These are phyloP conservation scores for Marvania coccoides DNA, from an alignment of 139 green algal genomes.

Conservation along the genomic window DNA sequence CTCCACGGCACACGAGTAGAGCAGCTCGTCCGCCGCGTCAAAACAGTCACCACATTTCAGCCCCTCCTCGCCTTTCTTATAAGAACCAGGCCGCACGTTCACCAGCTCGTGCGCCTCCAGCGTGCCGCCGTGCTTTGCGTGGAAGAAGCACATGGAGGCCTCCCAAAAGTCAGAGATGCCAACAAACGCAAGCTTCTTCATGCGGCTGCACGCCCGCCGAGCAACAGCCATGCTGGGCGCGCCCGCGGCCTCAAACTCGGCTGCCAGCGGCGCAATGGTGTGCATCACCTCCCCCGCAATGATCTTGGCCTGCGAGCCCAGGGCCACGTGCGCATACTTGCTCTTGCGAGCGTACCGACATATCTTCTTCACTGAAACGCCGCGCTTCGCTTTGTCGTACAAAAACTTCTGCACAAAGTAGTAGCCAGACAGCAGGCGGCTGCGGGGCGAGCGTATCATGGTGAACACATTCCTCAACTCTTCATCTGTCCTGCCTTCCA, in stretches of 20 bases:
- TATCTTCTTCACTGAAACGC: too few relatives aligned
- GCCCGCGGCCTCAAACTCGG: not conserved
- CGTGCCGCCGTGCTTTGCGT: too few relatives aligned
- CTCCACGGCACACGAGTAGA: too few relatives aligned
- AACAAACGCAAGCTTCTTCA: not conserved
- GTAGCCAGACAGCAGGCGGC: not conserved
- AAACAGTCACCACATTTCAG: too few relatives aligned
- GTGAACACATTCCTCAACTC: slow-evolving; percentile 1
- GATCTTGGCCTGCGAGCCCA: not conserved
- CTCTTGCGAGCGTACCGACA: not conserved
- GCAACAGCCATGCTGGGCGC: not conserved
- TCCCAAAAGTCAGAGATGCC: slow-evolving; percentile 4
- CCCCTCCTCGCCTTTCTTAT: too few relatives aligned
- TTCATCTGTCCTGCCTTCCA: not conserved
- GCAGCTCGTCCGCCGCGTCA: too few relatives aligned
- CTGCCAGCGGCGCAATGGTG: not conserved
- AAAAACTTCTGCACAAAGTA: not conserved
- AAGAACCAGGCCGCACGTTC: too few relatives aligned
- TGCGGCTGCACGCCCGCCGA: not conserved
- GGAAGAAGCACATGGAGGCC: not conserved
- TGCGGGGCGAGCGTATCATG: not conserved
- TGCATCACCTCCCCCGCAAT: not conserved
- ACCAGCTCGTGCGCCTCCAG: too few relatives aligned
- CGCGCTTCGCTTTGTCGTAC: too few relatives aligned
- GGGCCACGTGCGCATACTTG: not conserved